Percentiles rank a stretch among this genome's conserved stretches.
These are phyloP conservation scores for Picea glauca DNA, from an alignment of 75 land plant species.

Conservation along the genomic window DNA sequence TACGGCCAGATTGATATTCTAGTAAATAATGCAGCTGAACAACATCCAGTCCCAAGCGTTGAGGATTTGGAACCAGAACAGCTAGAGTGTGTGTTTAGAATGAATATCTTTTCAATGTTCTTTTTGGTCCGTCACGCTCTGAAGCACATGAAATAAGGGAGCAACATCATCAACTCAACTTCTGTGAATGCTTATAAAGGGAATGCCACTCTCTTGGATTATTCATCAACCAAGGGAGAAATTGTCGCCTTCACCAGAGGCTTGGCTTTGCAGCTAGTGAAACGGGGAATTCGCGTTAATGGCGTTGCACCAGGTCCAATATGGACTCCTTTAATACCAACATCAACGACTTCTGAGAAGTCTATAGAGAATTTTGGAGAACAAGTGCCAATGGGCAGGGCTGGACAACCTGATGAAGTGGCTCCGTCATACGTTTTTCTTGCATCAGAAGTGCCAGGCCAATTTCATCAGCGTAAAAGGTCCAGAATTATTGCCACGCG, in stretches of 20 bases:
- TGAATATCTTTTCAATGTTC: too few relatives aligned
- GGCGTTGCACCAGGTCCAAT: slow-evolving; percentile 77
- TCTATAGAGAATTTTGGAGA: background rate
- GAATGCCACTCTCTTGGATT: slow-evolving; percentile 53
- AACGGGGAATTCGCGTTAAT: slow-evolving; percentile 74
- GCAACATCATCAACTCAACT: slow-evolving; percentile 68
- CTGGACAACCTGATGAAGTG: slow-evolving; percentile 68
- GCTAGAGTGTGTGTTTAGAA: too few relatives aligned
- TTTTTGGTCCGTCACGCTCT: slow-evolving; percentile 37
- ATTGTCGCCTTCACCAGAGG: slow-evolving; percentile 73
- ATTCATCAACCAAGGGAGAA: slow-evolving; percentile 76
- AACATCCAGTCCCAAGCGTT: too few relatives aligned
- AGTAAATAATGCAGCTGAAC: too few relatives aligned
- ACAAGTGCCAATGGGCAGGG: slow-evolving; percentile 59
- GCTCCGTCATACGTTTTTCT: slow-evolving; percentile 78
- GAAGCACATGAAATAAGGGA: slow-evolving; percentile 77
- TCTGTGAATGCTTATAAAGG: slow-evolving; percentile 80
- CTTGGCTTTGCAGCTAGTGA: slow-evolving; percentile 58
- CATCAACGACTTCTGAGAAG: slow-evolving; percentile 38
- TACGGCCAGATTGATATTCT: background rate
- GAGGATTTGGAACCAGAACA: too few relatives aligned
- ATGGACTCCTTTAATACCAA: slow-evolving; percentile 76
- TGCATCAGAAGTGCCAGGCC: slow-evolving; percentile 28
- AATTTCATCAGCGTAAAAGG: too few relatives aligned
- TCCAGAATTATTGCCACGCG: too few relatives aligned